phyloP scores from a whole-genome alignment of 345 rosid species.

The Cardiospermum halicacabum region DNA sequence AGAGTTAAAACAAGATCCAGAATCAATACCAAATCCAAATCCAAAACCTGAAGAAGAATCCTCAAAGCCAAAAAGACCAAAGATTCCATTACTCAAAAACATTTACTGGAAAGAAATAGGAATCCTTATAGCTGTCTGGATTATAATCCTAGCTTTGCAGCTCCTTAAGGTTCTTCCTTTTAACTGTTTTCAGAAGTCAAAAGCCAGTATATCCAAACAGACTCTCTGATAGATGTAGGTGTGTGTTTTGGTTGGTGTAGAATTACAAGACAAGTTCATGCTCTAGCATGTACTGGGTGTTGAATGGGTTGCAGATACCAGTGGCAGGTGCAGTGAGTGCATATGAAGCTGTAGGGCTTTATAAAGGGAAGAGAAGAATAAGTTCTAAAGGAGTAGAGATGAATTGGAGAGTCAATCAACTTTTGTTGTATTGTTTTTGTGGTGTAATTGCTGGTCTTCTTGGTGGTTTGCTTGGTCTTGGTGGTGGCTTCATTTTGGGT shows the following conservation, averaged over 20 bases:
- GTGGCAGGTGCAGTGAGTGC: constrained; percentile 30
- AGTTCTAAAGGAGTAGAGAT: constrained; percentile 30
- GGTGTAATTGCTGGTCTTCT: constrained; percentile 38
- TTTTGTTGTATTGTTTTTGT: constrained; percentile 27
- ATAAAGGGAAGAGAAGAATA: constrained; percentile 33
- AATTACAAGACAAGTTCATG: constrained; percentile 37
- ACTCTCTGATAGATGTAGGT: not conserved
- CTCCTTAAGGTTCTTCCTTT: constrained; percentile 39
- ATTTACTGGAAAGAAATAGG: constrained; percentile 44
- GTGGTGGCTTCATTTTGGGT: constrained; percentile 42
- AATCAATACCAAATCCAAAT: constrained; percentile 8
- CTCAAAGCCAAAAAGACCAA: constrained; percentile 10
- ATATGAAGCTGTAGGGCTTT: constrained; percentile 33
- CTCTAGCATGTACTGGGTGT: constrained; percentile 33
- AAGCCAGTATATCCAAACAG: no score
- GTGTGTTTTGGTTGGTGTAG: constrained; percentile 2
- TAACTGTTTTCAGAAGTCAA: no score
- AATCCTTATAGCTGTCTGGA: constrained; percentile 38
- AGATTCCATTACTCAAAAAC: constrained; percentile 36
- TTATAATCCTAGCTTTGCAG: constrained; percentile 34
- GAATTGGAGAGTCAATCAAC: constrained; percentile 20
- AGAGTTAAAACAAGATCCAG: constrained; percentile 21
- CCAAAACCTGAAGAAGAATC: constrained; percentile 13
- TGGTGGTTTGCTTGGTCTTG: constrained; percentile 44
- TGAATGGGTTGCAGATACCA: constrained; percentile 27